Percentiles rank a stretch among this genome's conserved stretches.
Conservation (phyloP, 306 rosid species). For the Luffa aegyptiaca region DNA sequence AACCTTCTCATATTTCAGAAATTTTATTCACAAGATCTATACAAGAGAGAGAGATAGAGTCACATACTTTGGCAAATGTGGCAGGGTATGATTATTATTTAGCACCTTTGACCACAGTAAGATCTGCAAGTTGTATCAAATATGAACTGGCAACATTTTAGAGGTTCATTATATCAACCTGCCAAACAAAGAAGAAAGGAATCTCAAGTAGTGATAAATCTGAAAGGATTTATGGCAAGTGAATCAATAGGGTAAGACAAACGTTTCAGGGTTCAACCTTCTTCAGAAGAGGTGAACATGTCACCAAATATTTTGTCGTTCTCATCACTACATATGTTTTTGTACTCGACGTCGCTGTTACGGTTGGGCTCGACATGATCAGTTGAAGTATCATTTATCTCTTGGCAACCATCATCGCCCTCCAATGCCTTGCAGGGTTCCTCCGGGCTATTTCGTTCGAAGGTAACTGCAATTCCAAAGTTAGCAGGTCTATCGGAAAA, state of each 20-base stretch:
- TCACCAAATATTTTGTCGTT: conserved; percentile 52
- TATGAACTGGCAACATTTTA: not conserved
- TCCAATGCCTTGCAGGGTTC: conserved; percentile 31
- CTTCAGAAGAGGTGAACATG: conserved; percentile 48
- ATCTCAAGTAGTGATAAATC: not conserved
- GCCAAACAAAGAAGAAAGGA: not conserved
- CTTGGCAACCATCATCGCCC: conserved; percentile 20
- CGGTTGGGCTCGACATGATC: conserved; percentile 44
- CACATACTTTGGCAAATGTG: not conserved
- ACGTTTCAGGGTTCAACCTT: conserved; percentile 32
- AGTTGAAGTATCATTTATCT: conserved; percentile 31
- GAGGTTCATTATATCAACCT: not conserved
- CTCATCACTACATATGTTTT: conserved; percentile 18
- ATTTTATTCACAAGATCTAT: not conserved
- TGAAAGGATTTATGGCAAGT: not conserved
- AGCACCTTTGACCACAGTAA: not conserved
- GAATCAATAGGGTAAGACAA: not conserved
- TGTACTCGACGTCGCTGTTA: conserved; percentile 23
- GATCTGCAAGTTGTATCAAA: not conserved
- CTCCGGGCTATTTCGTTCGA: conserved; percentile 30
- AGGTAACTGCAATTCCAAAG: conserved; percentile 27
- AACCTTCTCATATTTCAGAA: not conserved
- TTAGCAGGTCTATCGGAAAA: conserved; percentile 1
- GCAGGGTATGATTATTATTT: not conserved
- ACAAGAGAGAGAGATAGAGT: not conserved